Conservation (phyloP, 2,329 filamentous ascomycete genomes). For the Tolypocladium pustulatum region DNA sequence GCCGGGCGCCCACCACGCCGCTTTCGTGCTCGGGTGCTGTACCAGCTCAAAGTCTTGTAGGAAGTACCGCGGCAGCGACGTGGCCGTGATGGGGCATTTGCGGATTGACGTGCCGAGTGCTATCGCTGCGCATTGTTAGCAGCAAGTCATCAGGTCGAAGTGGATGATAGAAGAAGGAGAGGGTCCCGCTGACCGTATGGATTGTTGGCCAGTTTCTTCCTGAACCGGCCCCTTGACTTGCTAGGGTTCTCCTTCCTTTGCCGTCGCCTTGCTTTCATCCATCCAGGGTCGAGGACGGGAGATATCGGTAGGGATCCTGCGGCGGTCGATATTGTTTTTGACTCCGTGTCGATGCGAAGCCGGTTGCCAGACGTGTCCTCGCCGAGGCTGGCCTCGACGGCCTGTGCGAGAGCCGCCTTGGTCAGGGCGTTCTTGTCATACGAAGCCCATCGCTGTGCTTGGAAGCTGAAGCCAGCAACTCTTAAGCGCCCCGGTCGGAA, state of each 20-base stretch:
- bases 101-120: constrained; percentile 53
- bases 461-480: constrained; percentile 1
- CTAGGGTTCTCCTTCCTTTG: constrained; percentile 27
- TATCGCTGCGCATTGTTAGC: constrained; percentile 35
- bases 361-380: constrained; percentile 15
- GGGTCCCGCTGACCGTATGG: constrained; percentile 45
- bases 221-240: constrained; percentile 33
- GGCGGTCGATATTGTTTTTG: constrained; percentile 34
- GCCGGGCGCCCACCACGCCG: constrained; percentile 47
- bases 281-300: constrained; percentile 41
- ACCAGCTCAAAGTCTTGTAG: constrained; percentile 50
- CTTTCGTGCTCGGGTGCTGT: constrained; percentile 39
- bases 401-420: constrained; percentile 16
- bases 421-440: constrained; percentile 19
- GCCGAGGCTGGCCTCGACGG: constrained; percentile 21
- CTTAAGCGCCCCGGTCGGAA: constrained; percentile 7
- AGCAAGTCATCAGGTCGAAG: not conserved
- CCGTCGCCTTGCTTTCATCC: constrained; percentile 31
- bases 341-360: constrained; percentile 24
- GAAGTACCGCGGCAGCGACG: constrained; percentile 47
- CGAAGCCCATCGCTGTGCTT: constrained; percentile 19
- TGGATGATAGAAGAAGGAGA: too few species aligned
- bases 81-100: constrained; percentile 37
- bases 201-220: constrained; percentile 49
- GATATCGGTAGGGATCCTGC: constrained; percentile 40